phyloP scores from a whole-genome alignment of 1,284 basidiomycete genomes.

The Gymnopus androsaceus region DNA sequence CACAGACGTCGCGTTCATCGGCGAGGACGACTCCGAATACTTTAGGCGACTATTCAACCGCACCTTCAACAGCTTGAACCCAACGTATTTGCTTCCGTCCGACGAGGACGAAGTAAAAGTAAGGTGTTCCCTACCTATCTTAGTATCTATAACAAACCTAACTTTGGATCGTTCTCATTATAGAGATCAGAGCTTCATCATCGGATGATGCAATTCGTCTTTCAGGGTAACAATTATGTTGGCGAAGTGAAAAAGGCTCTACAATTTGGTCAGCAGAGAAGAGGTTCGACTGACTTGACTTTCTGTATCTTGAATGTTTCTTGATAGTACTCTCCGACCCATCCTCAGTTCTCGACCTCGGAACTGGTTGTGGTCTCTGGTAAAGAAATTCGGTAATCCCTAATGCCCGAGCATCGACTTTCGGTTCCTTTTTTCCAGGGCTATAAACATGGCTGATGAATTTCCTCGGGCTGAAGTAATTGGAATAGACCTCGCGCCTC shows the following conservation, averaged over 20 bases:
- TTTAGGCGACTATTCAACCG: constrained; percentile 52
- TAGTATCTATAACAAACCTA: too few relatives aligned
- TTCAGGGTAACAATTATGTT: constrained; percentile 60
- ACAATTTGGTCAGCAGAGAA: constrained; percentile 45
- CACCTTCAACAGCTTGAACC: constrained; percentile 50
- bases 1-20: constrained; percentile 33
- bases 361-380: constrained; percentile 67
- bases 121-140: constrained; percentile 18
- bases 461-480: constrained; percentile 66
- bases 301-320: constrained; percentile 2
- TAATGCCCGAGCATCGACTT: not conserved
- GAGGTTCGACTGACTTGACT: constrained; percentile 32
- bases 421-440: constrained; percentile 38
- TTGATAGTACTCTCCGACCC: not conserved
- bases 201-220: constrained; percentile 64
- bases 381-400: constrained; percentile 27
- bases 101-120: constrained; percentile 65
- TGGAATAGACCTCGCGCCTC: constrained; percentile 69
- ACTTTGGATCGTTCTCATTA: constrained; percentile 4
- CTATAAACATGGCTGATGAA: constrained; percentile 68
- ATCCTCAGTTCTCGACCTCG: constrained; percentile 58
- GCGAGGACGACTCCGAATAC: constrained; percentile 49
- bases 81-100: constrained; percentile 58
- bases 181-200: constrained; percentile 66
- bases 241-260: constrained; percentile 61